These are phyloP conservation scores for Sherardia arvensis DNA, from an alignment of 257 asterid genomes.

Conservation along the genomic window DNA sequence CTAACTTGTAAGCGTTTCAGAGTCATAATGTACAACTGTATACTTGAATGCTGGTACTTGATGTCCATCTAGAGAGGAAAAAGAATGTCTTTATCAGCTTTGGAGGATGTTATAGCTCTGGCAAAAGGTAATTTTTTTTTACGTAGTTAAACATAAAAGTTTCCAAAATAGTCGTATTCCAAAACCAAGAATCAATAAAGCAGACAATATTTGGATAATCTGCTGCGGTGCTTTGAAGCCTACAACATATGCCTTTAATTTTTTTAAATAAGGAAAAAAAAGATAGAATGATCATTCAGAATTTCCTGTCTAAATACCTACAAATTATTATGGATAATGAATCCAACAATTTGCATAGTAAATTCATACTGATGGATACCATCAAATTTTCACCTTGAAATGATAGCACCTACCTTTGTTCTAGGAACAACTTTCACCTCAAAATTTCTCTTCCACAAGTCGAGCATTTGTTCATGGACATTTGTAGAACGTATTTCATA, in stretches of 20 bases:
- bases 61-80: slow-evolving; percentile 62
- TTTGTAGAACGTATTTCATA: slow-evolving; percentile 89
- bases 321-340: not conserved
- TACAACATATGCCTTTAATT: not conserved
- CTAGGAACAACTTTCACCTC: slow-evolving; percentile 69
- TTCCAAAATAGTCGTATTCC: not conserved
- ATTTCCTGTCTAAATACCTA: not conserved
- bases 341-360: not conserved
- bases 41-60: slow-evolving; percentile 86
- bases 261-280: not conserved
- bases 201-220: not conserved
- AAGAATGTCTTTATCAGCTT: not conserved
- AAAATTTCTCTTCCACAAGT: slow-evolving; percentile 62
- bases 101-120: not conserved
- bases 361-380: not conserved
- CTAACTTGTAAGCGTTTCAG: slow-evolving; percentile 32
- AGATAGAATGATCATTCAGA: not conserved
- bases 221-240: not conserved
- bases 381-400: not conserved
- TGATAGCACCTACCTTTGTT: slow-evolving; percentile 55
- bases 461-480: slow-evolving; percentile 91
- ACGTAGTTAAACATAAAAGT: not conserved
- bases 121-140: not conserved
- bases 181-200: not conserved
- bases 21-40: slow-evolving; percentile 73